These are phyloP conservation scores for Waitea zeae DNA, from an alignment of 1,284 basidiomycete species.

Conservation along the genomic window DNA sequence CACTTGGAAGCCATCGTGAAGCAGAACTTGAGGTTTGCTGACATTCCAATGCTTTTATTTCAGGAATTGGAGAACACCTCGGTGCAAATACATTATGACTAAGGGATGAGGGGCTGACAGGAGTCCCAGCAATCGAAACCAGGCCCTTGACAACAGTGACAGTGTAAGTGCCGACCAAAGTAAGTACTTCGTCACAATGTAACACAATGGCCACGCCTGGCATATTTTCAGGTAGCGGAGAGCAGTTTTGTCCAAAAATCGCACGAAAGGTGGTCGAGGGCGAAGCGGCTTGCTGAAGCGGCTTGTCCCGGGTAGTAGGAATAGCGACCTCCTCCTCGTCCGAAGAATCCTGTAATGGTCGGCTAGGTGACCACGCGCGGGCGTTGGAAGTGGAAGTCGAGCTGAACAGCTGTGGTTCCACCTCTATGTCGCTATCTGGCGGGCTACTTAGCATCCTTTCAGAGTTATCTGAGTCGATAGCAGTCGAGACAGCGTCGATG, in stretches of 20 bases:
- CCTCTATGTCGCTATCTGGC: too few relatives aligned
- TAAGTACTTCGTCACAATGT: constrained; percentile 25
- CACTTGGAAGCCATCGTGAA: constrained; percentile 37
- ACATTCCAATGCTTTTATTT: constrained; percentile 27
- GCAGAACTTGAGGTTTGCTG: constrained; percentile 39
- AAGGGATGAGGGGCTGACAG: constrained; percentile 21
- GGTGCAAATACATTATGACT: constrained; percentile 43
- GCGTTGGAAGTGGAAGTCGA: too few relatives aligned
- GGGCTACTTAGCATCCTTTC: too few relatives aligned
- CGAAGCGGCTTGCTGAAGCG: constrained; percentile 1
- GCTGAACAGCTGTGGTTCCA: too few relatives aligned
- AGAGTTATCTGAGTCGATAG: too few relatives aligned
- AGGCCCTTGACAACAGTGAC: constrained; percentile 38
- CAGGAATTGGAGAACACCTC: constrained; percentile 45
- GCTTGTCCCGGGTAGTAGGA: constrained; percentile 5
- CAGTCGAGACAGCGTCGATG: too few relatives aligned
- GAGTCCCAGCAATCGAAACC: constrained; percentile 30
- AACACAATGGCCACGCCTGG: constrained; percentile 22
- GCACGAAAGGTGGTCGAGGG: constrained; percentile 8
- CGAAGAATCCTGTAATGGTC: constrained; percentile 21
- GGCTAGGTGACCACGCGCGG: constrained; percentile 11
- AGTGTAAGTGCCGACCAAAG: constrained; percentile 39
- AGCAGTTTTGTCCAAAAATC: constrained; percentile 25
- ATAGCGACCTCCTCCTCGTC: constrained; percentile 25
- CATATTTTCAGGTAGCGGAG: constrained; percentile 22